Evolutionary conservation across 202 grass and related monocot species (phyloP), one percentile per base, ranked within the genome.

Genomic region (Digitaria exilis): DNA sequence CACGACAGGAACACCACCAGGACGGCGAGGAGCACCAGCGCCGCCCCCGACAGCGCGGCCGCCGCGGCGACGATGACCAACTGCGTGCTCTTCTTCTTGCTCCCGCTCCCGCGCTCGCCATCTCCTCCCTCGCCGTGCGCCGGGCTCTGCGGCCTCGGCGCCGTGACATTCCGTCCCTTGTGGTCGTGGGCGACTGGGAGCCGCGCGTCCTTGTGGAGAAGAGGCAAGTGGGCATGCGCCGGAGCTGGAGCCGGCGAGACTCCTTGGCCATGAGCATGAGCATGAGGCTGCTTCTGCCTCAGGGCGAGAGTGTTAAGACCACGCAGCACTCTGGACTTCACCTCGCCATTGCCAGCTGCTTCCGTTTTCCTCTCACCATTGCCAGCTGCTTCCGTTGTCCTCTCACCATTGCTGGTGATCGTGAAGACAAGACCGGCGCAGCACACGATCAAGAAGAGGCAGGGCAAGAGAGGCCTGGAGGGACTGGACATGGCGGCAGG

Each of bases 1-100:
- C 83, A 89, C 30, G 69, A 7, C 28, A 98, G 59, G 86, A 91
- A 59, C 68, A 91, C 68, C 80, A 87, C 84, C 30, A 86, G 79
- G 62, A 69, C 84, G 61, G 30, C 85, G 28, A 92, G 69, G 42
- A 88, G 45, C 65, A 92, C 71, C 50, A 71, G 39, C 34, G 75
- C 68, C 2, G 81, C 87, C 0, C 78, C 85, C 19, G 72, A 77
- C 61, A 84, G 46, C 31, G 87, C 86, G 2, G 88, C 71, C 9
- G 60, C 89, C 0, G 87, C 76, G 3, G 78, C 80, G 34, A 94
- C 79, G 21, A 71, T 58, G 21, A 92, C 54, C 26, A 83, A 66
- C 69, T 51, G 85, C n/a, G 9, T 17, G 32, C 65, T 84, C 69
- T 55, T 89, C 69, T 89, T 84, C 60, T 43, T 82, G 18, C 61